phyloP scores from a whole-genome alignment of 345 rosid species.

The Sonneratia alba region DNA sequence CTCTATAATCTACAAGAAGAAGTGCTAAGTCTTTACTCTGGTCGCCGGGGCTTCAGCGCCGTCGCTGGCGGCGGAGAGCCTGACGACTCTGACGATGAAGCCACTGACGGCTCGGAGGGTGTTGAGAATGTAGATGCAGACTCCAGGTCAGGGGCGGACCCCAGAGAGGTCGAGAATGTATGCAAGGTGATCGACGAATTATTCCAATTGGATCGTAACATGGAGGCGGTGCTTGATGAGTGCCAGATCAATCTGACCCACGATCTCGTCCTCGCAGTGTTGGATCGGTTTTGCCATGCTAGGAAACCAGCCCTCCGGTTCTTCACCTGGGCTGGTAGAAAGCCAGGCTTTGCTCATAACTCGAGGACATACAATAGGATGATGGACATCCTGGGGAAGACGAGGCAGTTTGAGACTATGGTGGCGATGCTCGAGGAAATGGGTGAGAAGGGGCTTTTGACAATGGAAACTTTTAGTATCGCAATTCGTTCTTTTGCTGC shows the following conservation, averaged over 20 bases:
- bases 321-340: constrained; percentile 74
- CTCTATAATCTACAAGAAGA: constrained; percentile 40
- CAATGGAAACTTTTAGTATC: constrained; percentile 61
- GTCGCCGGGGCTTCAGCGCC: background rate
- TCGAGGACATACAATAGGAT: constrained; percentile 66
- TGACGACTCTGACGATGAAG: constrained; percentile 21
- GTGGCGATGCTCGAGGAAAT: constrained; percentile 78
- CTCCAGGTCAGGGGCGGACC: constrained; percentile 25
- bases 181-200: constrained; percentile 88
- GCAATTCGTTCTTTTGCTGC: constrained; percentile 77
- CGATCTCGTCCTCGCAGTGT: constrained; percentile 48
- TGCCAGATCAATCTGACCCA: constrained; percentile 42
- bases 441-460: constrained; percentile 52
- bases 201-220: constrained; percentile 49
- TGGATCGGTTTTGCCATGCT: constrained; percentile 61
- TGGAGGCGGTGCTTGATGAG: constrained; percentile 40
- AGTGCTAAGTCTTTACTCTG: constrained; percentile 20
- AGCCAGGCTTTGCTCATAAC: constrained; percentile 49
- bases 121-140: constrained; percentile 4
- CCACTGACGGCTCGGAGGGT: constrained; percentile 5
- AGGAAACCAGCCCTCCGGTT: constrained; percentile 82
- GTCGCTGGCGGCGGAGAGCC: background rate
- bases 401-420: constrained; percentile 82
- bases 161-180: constrained; percentile 50
- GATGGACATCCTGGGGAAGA: constrained; percentile 70